Conservation (phyloP, 2,329 filamentous ascomycete genomes). For the Polychaeton citri region DNA sequence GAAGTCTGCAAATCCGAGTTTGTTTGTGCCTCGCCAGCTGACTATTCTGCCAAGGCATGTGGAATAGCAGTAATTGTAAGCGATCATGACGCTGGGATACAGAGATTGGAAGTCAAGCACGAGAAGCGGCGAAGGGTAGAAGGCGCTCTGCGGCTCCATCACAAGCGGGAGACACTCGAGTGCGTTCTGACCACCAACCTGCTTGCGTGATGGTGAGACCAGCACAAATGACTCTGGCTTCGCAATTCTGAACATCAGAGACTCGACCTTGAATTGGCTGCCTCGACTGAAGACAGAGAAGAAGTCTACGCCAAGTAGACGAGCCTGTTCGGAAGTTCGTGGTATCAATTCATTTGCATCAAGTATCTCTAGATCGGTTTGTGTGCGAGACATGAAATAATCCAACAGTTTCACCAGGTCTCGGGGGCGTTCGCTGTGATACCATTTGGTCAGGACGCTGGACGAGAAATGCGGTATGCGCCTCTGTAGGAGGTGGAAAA, state of each 20-base stretch:
- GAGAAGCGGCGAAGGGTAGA: slow-evolving; percentile 79
- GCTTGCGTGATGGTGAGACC: slow-evolving; percentile 77
- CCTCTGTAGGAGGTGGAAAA: slow-evolving; percentile 76
- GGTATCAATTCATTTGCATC: slow-evolving; percentile 80
- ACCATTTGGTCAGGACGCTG: slow-evolving; percentile 70
- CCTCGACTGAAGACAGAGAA: slow-evolving; percentile 90
- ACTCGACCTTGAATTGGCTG: slow-evolving; percentile 97
- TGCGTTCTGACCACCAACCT: slow-evolving; percentile 88
- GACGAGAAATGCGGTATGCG: slow-evolving; percentile 81
- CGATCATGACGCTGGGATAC: slow-evolving; percentile 97
- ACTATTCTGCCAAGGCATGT: slow-evolving; percentile 81
- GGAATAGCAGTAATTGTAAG: slow-evolving; percentile 98
- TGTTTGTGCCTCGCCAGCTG: slow-evolving; percentile 79
- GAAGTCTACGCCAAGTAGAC: slow-evolving; percentile 87
- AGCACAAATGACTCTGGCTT: slow-evolving; percentile 92
- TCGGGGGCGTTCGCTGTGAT: slow-evolving; percentile 51
- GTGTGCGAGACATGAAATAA: slow-evolving; percentile 63
- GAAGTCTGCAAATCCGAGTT: slow-evolving; percentile 90
- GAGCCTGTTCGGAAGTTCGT: slow-evolving; percentile 85
- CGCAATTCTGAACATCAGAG: slow-evolving; percentile 94
- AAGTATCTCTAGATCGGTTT: slow-evolving; percentile 78
- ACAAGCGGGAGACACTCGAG: slow-evolving; percentile 88
- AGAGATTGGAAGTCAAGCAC: slow-evolving; percentile 94
- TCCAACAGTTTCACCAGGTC: slow-evolving; percentile 63
- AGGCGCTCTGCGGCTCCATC: slow-evolving; percentile 92